Conservation (phyloP, 164 flowering plant genomes). For the Saururus chinensis region DNA sequence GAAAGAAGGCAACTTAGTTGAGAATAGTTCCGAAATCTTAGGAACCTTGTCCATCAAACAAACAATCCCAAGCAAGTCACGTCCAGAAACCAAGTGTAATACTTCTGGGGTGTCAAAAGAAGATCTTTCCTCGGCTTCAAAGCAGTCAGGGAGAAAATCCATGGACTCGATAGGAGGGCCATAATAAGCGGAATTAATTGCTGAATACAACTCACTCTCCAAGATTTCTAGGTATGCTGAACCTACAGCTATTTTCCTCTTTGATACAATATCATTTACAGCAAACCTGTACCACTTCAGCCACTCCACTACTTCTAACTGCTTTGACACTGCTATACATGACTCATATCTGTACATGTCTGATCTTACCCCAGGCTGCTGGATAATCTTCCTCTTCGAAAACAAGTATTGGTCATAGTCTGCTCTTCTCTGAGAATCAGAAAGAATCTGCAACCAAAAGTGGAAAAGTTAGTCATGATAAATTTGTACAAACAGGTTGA, state of each 20-base stretch:
- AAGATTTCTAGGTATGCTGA: slow-evolving; percentile 70
- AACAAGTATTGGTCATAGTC: slow-evolving; percentile 61
- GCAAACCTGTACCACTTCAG: slow-evolving; percentile 71
- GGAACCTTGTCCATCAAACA: slow-evolving; percentile 33
- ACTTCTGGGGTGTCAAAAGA: slow-evolving; percentile 62
- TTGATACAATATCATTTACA: slow-evolving; percentile 56
- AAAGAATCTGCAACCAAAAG: slow-evolving; percentile 63
- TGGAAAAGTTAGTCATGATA: background rate
- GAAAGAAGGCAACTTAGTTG: slow-evolving; percentile 26
- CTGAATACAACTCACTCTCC: slow-evolving; percentile 72
- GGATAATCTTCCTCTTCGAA: slow-evolving; percentile 37
- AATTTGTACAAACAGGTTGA: background rate
- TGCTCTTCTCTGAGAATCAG: slow-evolving; percentile 69
- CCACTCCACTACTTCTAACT: slow-evolving; percentile 95
- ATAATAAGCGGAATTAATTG: slow-evolving; percentile 68
- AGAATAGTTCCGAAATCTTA: slow-evolving; percentile 29
- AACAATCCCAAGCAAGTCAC: slow-evolving; percentile 81
- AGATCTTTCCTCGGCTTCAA: slow-evolving; percentile 97
- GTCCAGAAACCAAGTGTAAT: slow-evolving; percentile 89
- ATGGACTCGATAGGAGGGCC: slow-evolving; percentile 70
- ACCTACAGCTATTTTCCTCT: slow-evolving; percentile 49
- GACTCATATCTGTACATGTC: slow-evolving; percentile 30
- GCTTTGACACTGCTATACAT: slow-evolving; percentile 16
- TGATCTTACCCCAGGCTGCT: slow-evolving; percentile 22
- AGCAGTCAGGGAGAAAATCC: slow-evolving; percentile 83